Conservation (phyloP, 164 flowering plant genomes). For the Brasenia schreberi region DNA sequence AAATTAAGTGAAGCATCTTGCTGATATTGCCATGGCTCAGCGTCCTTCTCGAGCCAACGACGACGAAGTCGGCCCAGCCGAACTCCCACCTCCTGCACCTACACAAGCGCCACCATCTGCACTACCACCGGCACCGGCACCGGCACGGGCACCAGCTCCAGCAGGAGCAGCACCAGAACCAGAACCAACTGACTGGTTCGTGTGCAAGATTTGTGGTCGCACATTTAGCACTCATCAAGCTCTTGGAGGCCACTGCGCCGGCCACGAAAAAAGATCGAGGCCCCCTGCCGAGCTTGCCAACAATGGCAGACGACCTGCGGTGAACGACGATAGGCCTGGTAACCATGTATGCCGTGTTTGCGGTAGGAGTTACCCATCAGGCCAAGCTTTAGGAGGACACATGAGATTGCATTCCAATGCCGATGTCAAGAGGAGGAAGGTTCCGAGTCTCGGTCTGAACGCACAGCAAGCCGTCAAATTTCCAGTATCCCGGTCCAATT, state of each 20-base stretch:
- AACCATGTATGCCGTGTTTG: not conserved
- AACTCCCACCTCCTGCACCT: too few species aligned
- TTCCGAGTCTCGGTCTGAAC: too few species aligned
- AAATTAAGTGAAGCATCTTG: too few species aligned
- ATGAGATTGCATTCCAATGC: not conserved
- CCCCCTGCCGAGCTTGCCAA: conserved; percentile 4
- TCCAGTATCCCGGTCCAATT: too few species aligned
- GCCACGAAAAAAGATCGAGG: conserved; percentile 58
- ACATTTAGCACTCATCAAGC: conserved; percentile 72
- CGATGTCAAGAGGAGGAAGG: too few species aligned
- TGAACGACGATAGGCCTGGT: not conserved
- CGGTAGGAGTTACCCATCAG: not conserved
- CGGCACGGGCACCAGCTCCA: not conserved
- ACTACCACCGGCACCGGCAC: too few species aligned
- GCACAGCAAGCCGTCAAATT: too few species aligned
- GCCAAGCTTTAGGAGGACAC: not conserved
- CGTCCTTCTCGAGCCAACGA: too few species aligned
- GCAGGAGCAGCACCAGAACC: not conserved
- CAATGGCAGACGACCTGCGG: not conserved
- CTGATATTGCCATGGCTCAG: too few species aligned
- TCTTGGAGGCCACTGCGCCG: conserved; percentile 69
- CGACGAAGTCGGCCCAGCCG: too few species aligned
- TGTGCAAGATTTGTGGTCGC: conserved; percentile 64
- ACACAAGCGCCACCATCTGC: too few species aligned
- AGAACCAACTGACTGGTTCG: conserved; percentile 15